These are phyloP conservation scores for Moesziomyces globuligerus DNA, from an alignment of 1,284 basidiomycete genomes.

Conservation along the genomic window DNA sequence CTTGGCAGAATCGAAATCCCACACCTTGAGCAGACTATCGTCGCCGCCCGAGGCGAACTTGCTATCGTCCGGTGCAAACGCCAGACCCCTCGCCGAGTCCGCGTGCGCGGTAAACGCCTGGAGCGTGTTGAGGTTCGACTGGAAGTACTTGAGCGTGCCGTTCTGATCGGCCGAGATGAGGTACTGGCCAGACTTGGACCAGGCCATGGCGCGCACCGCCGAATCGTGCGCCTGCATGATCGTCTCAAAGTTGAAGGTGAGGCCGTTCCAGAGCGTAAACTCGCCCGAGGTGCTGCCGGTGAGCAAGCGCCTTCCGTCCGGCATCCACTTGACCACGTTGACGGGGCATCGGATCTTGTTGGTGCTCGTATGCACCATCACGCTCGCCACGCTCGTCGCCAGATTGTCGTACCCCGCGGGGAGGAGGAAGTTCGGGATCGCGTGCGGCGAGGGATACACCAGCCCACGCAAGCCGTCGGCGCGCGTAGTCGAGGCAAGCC, in stretches of 20 bases:
- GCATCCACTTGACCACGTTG: slow-evolving; percentile 95
- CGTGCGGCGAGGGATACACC: slow-evolving; percentile 52
- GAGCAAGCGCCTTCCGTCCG: slow-evolving; percentile 88
- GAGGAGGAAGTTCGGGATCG: slow-evolving; percentile 74
- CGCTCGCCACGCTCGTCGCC: slow-evolving; percentile 90
- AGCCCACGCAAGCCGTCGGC: slow-evolving; percentile 16
- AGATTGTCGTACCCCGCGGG: slow-evolving; percentile 88
- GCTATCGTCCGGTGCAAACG: slow-evolving; percentile 89
- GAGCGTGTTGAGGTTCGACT: slow-evolving; percentile 97
- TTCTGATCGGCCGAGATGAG: slow-evolving; percentile 91
- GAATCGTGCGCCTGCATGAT: slow-evolving; percentile 97
- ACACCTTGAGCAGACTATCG: slow-evolving; percentile 91
- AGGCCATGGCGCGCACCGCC: slow-evolving; percentile 87
- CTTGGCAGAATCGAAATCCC: slow-evolving; percentile 88
- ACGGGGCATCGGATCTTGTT: slow-evolving; percentile 98
- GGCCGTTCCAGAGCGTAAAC: slow-evolving; percentile 98
- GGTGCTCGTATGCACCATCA: slow-evolving; percentile 96
- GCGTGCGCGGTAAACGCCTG: slow-evolving; percentile 87
- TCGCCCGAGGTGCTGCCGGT: slow-evolving; percentile 97
- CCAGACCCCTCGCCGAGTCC: slow-evolving; percentile 81
- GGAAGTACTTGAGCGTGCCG: slow-evolving; percentile 97
- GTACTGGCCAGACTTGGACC: slow-evolving; percentile 89
- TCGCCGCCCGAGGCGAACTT: slow-evolving; percentile 94
- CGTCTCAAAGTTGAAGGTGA: slow-evolving; percentile 99
- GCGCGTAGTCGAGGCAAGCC: slow-evolving; percentile 10